Percentiles rank a stretch among this genome's conserved stretches.
Evolutionary conservation across 805 yeast species (phyloP).

Genomic region (Torulaspora microellipsoides): DNA sequence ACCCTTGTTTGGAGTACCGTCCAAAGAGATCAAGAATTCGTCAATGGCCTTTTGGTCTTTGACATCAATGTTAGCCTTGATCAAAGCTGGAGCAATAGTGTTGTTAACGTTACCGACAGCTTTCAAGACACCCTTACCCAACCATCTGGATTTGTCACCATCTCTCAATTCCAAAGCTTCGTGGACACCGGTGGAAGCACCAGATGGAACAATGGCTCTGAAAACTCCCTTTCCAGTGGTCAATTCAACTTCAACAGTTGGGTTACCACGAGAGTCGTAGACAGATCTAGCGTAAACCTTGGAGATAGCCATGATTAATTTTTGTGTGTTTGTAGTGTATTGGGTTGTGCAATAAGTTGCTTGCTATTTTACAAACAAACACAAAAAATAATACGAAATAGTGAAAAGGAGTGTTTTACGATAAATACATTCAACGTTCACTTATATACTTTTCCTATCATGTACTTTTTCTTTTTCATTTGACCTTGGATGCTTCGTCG

Average conservation of each 20-base stretch:
- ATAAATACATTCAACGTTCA: neutral
- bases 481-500: slow-evolving; percentile 6
- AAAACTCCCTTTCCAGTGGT: slow-evolving; percentile 88
- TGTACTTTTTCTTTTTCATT: neutral
- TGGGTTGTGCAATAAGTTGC: slow-evolving; percentile 19
- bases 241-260: slow-evolving; percentile 98
- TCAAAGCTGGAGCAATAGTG: slow-evolving; percentile 88
- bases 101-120: slow-evolving; percentile 96
- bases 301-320: slow-evolving; percentile 64
- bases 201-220: slow-evolving; percentile 98
- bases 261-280: slow-evolving; percentile 99
- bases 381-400: slow-evolving; percentile 2
- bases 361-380: slow-evolving; percentile 15
- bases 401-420: neutral
- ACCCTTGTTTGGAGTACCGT: slow-evolving; percentile 96
- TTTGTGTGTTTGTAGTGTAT: slow-evolving; percentile 9
- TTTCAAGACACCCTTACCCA: slow-evolving; percentile 96
- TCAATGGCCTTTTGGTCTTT: slow-evolving; percentile 84
- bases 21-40: slow-evolving; percentile 77
- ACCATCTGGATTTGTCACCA: slow-evolving; percentile 95
- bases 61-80: slow-evolving; percentile 77
- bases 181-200: slow-evolving; percentile 98
- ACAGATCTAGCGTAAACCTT: slow-evolving; percentile 93
- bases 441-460: slow-evolving; percentile 14
- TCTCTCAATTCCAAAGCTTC: slow-evolving; percentile 99